phyloP scores from a whole-genome alignment of 2,329 filamentous ascomycete species.

The Cercospora berteroae region DNA sequence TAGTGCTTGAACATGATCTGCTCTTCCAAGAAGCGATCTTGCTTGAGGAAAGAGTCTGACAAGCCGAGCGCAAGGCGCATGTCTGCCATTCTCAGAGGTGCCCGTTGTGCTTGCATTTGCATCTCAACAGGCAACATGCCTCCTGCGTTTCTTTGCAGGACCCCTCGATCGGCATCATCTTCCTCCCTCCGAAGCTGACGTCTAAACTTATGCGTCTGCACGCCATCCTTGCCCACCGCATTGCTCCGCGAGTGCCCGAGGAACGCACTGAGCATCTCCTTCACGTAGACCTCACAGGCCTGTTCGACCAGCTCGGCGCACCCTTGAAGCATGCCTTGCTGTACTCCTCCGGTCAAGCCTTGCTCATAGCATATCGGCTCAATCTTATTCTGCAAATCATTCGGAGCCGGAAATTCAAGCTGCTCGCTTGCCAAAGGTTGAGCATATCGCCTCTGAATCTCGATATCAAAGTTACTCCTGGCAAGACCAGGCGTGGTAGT shows the following conservation, averaged over 20 bases:
- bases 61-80: constrained; percentile 72
- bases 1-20: constrained; percentile 54
- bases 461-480: constrained; percentile 59
- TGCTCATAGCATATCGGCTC: constrained; percentile 66
- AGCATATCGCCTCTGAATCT: constrained; percentile 64
- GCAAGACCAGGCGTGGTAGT: constrained; percentile 26
- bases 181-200: constrained; percentile 75
- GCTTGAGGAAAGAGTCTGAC: constrained; percentile 70
- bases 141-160: constrained; percentile 69
- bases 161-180: constrained; percentile 67
- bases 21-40: constrained; percentile 73
- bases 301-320: constrained; percentile 61
- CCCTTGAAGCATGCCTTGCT: constrained; percentile 39
- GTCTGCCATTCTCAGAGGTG: constrained; percentile 74
- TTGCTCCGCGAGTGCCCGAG: constrained; percentile 58
- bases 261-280: constrained; percentile 57
- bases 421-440: constrained; percentile 61
- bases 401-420: constrained; percentile 60
- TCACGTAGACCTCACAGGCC: constrained; percentile 62
- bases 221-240: constrained; percentile 43
- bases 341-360: constrained; percentile 50
- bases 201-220: constrained; percentile 77
- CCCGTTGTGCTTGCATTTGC: constrained; percentile 69
- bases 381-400: constrained; percentile 59
- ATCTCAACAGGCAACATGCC: constrained; percentile 79